Base-by-base conservation (phyloP, 495 filamentous ascomycete species). In the Jackrogersella minutella region DNA sequence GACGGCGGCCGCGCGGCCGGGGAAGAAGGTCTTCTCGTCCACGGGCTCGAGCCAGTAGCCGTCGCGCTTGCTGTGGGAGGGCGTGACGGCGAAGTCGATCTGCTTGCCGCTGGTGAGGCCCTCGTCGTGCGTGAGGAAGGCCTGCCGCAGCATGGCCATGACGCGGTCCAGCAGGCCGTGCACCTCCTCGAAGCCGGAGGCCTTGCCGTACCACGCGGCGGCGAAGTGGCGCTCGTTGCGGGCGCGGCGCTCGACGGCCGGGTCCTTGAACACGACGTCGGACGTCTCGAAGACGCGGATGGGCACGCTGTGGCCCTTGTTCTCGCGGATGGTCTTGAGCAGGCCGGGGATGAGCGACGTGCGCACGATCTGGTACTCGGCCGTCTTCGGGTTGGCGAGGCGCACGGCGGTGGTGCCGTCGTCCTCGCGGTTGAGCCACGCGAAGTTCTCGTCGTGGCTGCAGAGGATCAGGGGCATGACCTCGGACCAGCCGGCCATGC, bases 401-500 rank as follows among this genome's bases (percentile, higher is more conserved):
- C 85, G 89, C 64, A 99, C 88, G 5, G 92, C 93, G 0, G 89
- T 93, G 17, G 80, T 88, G 46, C 95, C 93, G 66, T 97, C 90
- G 64, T 97, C 93, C 63, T 87, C 86, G 59, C 94, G 90, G 78
- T 98, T 97, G 34, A 99, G 82, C 92, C 93, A 97, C 43, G 81
- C 90, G 75, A 97, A 99, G 81, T 98, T 99, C 85, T 99, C 95
- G 73, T 97, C 95, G 75, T 98, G 93, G 13, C 92, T 96, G 85
- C 95, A 99, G 47, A 99, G 86, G 71, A 97, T 97, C 13, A 99
- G 84, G 3, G 95, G 95, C 87, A 99, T 88, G 21, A 96, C 95
- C 78, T 99, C 95, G 16, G 87, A 87, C 94, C 95, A 99, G 61
- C 95, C 95, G 1, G 94, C 89, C 89, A 97, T 93, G 28, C 93